These are phyloP conservation scores for Boletus barrowsii DNA, from an alignment of 768 basidiomycete genomes.

Conservation along the genomic window DNA sequence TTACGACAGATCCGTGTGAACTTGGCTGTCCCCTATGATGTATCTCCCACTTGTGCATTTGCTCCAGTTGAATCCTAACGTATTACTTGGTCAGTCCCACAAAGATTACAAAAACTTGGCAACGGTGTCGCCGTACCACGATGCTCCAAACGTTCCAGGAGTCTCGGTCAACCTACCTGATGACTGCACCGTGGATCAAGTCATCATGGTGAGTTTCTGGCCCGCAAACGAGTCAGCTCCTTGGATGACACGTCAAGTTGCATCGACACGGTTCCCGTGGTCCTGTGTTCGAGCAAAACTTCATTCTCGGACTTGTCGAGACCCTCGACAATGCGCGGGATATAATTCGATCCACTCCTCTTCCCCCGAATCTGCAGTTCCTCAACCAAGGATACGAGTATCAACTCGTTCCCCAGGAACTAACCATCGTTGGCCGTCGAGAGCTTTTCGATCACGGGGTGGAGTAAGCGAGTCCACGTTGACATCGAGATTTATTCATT, in stretches of 20 bases:
- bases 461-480: slow-evolving; percentile 21
- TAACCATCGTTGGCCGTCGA: slow-evolving; percentile 36
- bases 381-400: slow-evolving; percentile 37
- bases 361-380: slow-evolving; percentile 35
- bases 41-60: neutral
- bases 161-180: slow-evolving; percentile 30
- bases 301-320: slow-evolving; percentile 32
- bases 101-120: slow-evolving; percentile 23
- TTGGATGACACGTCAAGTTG: slow-evolving; percentile 28
- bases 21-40: neutral
- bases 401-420: slow-evolving; percentile 32
- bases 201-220: slow-evolving; percentile 31
- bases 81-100: neutral
- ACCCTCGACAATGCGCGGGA: slow-evolving; percentile 29
- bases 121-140: slow-evolving; percentile 37
- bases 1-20: no score
- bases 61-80: neutral
- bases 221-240: no score
- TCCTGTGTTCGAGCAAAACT: slow-evolving; percentile 32
- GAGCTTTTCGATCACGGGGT: slow-evolving; percentile 42
- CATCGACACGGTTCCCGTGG: slow-evolving; percentile 41
- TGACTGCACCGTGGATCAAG: slow-evolving; percentile 40
- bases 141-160: slow-evolving; percentile 28
- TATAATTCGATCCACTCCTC: slow-evolving; percentile 24
- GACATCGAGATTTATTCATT: neutral